A percentile compares a stretch with the other conserved stretches of the same genome.
These are phyloP conservation scores for Beauveria sp. DNA, from an alignment of 2,329 filamentous ascomycete genomes.

Conservation along the genomic window DNA sequence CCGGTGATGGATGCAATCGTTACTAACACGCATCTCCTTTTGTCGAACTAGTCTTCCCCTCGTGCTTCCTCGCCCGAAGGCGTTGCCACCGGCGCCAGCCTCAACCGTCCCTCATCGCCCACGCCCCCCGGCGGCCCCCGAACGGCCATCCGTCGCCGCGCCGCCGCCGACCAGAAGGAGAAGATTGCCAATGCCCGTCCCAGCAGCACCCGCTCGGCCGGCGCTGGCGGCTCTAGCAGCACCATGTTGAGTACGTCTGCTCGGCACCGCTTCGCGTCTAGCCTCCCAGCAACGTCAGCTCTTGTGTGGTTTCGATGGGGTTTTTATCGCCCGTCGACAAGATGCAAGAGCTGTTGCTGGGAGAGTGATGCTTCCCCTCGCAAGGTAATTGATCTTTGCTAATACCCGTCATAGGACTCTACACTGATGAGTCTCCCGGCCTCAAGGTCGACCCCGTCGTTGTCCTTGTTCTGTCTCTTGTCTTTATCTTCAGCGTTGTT, in stretches of 20 bases:
- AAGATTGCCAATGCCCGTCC: slow-evolving; percentile 91
- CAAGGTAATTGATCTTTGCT: slow-evolving; percentile 15
- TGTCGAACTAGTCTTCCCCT: slow-evolving; percentile 43
- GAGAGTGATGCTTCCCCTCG: neutral
- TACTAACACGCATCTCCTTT: neutral
- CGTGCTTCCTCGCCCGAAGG: slow-evolving; percentile 53
- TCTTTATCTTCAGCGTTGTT: slow-evolving; percentile 98
- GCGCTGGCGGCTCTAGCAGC: slow-evolving; percentile 91
- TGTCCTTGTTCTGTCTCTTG: slow-evolving; percentile 88
- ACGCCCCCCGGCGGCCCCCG: slow-evolving; percentile 88
- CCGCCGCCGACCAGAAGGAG: slow-evolving; percentile 95
- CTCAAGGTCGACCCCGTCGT: slow-evolving; percentile 98
- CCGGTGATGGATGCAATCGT: neutral
- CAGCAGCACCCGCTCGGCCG: slow-evolving; percentile 84
- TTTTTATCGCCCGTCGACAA: neutral
- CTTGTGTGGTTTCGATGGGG: neutral
- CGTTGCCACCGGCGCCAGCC: slow-evolving; percentile 58
- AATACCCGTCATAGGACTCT: slow-evolving; percentile 57
- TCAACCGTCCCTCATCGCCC: slow-evolving; percentile 75
- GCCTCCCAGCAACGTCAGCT: neutral
- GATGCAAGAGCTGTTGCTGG: neutral
- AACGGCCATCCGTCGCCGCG: slow-evolving; percentile 89
- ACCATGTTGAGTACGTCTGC: slow-evolving; percentile 85
- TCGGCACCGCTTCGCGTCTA: neutral
- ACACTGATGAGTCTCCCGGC: slow-evolving; percentile 96